Conservation (phyloP, 257 asterid species). For the Coffea canephora region DNA sequence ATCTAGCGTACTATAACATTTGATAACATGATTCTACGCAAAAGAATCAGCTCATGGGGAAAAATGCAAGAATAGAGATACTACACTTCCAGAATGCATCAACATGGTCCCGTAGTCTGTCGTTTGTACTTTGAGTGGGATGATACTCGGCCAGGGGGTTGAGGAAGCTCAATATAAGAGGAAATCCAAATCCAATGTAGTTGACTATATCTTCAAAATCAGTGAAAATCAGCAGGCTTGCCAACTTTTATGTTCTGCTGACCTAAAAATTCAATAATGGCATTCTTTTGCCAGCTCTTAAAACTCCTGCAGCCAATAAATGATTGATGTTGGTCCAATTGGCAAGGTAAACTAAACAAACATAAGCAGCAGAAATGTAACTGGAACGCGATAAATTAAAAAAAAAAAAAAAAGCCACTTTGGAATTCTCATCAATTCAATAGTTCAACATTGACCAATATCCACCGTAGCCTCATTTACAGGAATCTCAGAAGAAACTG, state of each 20-base stretch:
- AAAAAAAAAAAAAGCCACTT: background rate
- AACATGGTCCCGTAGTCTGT: background rate
- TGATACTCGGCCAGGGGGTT: background rate
- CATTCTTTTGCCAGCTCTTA: conserved; percentile 94
- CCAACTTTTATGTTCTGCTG: conserved; percentile 65
- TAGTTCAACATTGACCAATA: background rate
- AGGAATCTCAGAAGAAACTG: background rate
- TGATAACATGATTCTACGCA: no score
- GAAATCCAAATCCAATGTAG: background rate
- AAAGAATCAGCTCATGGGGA: background rate
- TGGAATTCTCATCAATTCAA: background rate
- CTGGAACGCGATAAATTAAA: background rate
- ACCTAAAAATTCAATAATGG: conserved; percentile 52
- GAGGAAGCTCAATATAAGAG: background rate
- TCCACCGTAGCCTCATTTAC: no score
- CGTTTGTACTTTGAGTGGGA: background rate
- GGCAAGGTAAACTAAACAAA: background rate
- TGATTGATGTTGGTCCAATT: background rate
- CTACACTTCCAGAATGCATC: background rate
- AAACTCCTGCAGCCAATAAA: conserved; percentile 67
- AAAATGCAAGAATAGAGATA: background rate
- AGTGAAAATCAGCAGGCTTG: conserved; percentile 75
- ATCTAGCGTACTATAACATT: background rate
- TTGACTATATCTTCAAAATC: conserved; percentile 20
- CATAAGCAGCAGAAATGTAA: background rate